These are phyloP conservation scores for Plasmodiophora brassicae DNA, from an alignment of 208 protist species.

Conservation along the genomic window DNA sequence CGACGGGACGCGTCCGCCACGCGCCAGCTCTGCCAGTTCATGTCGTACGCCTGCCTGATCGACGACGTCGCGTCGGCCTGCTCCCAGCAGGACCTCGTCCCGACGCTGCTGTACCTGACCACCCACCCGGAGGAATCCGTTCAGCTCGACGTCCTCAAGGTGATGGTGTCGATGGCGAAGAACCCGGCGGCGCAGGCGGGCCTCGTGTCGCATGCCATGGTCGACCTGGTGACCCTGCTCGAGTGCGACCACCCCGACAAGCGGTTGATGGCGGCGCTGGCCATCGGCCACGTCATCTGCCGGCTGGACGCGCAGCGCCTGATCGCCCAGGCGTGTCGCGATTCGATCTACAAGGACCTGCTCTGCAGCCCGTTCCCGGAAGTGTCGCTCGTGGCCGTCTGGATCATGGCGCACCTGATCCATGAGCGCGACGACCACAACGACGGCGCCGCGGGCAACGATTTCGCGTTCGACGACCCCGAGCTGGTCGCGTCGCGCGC, in stretches of 20 bases:
- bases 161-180: slow-evolving; percentile 27
- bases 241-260: slow-evolving; percentile 16
- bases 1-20: not conserved
- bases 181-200: not conserved
- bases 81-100: not conserved
- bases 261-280: not conserved
- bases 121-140: not conserved
- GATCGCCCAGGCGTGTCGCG: not conserved
- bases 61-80: not conserved
- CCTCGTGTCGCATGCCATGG: not conserved
- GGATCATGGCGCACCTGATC: slow-evolving; percentile 24
- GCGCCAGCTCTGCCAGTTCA: slow-evolving; percentile 17
- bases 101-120: not conserved
- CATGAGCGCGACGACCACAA: not conserved
- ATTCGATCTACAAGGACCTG: not conserved
- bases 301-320: slow-evolving; percentile 12
- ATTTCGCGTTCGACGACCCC: no score
- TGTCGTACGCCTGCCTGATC: slow-evolving; percentile 31
- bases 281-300: not conserved
- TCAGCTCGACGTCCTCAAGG: slow-evolving; percentile 8
- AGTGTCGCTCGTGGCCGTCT: not conserved
- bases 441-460: no score
- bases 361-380: not conserved
- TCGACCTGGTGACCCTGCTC: not conserved
- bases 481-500: no score